phyloP scores from a whole-genome alignment of 1,284 basidiomycete species.

The Pseudozyma thailandica region DNA sequence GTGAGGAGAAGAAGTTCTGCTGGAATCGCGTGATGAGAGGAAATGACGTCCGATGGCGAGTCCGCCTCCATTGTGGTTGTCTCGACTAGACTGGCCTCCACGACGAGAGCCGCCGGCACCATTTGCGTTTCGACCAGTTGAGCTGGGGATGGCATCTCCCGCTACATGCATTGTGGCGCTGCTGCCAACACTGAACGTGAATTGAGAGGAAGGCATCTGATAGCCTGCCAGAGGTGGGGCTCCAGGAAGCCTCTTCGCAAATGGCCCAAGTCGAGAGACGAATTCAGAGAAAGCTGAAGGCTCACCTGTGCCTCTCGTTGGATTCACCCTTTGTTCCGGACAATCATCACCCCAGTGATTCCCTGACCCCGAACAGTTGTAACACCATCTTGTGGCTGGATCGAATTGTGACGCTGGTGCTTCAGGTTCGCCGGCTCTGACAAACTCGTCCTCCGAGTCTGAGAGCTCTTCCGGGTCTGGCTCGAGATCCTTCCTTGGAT shows the following conservation, averaged over 20 bases:
- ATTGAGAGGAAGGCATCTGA: slow-evolving; percentile 34
- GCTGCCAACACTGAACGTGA: slow-evolving; percentile 43
- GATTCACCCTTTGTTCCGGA: slow-evolving; percentile 71
- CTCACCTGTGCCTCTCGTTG: slow-evolving; percentile 72
- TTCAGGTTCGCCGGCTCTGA: slow-evolving; percentile 14
- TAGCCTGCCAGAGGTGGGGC: slow-evolving; percentile 34
- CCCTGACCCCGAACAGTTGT: slow-evolving; percentile 82
- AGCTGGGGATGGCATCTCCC: slow-evolving; percentile 13
- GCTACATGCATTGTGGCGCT: slow-evolving; percentile 44
- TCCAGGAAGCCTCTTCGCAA: slow-evolving; percentile 70
- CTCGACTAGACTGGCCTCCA: slow-evolving; percentile 6
- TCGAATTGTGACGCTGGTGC: slow-evolving; percentile 38
- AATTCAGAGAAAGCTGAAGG: slow-evolving; percentile 80
- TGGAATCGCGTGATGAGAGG: slow-evolving; percentile 8
- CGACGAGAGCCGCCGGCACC: slow-evolving; percentile 7
- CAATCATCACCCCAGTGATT: slow-evolving; percentile 89
- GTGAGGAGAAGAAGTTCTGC: slow-evolving; percentile 14
- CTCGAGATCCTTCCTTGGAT: slow-evolving; percentile 16
- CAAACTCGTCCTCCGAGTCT: slow-evolving; percentile 37
- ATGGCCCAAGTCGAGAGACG: slow-evolving; percentile 80
- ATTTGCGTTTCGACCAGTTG: slow-evolving; percentile 8
- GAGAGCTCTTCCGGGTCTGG: slow-evolving; percentile 30
- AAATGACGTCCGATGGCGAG: slow-evolving; percentile 22
- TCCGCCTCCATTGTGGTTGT: slow-evolving; percentile 1
- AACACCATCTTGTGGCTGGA: slow-evolving; percentile 78